phyloP scores from a whole-genome alignment of 1,284 basidiomycete species.

The Ceratorhiza oryzae-sativae region DNA sequence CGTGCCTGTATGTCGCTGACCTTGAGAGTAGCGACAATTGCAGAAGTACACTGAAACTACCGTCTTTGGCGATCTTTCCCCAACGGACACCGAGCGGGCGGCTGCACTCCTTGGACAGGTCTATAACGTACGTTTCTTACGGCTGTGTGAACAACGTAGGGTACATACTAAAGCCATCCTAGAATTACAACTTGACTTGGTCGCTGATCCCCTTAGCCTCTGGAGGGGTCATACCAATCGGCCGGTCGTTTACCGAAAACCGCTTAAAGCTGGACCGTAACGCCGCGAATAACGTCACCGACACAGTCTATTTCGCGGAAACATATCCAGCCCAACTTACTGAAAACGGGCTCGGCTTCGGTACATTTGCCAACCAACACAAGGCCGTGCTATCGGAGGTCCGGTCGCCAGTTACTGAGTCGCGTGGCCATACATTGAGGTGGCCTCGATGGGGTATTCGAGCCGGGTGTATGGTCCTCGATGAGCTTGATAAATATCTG shows the following conservation, averaged over 20 bases:
- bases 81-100: neutral
- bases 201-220: conserved; percentile 22
- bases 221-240: conserved; percentile 9
- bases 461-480: conserved; percentile 7
- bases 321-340: conserved; percentile 18
- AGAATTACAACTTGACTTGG: conserved; percentile 37
- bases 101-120: neutral
- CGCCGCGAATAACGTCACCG: conserved; percentile 13
- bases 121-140: neutral
- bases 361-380: conserved; percentile 21
- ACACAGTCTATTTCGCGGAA: conserved; percentile 22
- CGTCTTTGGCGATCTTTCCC: conserved; percentile 24
- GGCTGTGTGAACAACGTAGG: neutral
- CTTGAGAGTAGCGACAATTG: neutral
- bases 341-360: conserved; percentile 1
- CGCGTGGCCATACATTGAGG: neutral
- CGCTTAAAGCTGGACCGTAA: neutral
- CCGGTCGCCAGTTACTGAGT: neutral
- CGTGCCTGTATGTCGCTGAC: neutral
- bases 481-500: conserved; percentile 10
- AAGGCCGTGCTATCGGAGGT: neutral
- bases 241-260: neutral
- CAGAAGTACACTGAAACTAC: conserved; percentile 12
- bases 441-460: conserved; percentile 36
- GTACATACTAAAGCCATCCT: neutral